Percentiles rank a stretch among this genome's conserved stretches.
These are phyloP conservation scores for Backusella australiensis DNA, from an alignment of 192 early-diverging fungal species.

Conservation along the genomic window DNA sequence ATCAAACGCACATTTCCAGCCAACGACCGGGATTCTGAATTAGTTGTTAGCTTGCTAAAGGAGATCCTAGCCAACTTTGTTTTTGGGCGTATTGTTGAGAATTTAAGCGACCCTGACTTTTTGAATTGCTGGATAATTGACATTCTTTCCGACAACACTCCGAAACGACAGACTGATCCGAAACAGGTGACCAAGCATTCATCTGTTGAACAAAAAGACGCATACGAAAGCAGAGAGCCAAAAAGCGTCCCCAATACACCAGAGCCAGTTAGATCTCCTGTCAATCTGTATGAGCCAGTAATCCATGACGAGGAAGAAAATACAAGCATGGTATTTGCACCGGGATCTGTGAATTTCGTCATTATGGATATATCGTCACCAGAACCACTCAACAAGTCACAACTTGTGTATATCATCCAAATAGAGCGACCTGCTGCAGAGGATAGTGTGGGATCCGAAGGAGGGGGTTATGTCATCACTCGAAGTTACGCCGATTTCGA, in stretches of 20 bases:
- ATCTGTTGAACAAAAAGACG: conserved; percentile 21
- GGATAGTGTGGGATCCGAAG: conserved; percentile 22
- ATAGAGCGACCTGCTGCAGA: conserved; percentile 30
- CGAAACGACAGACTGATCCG: neutral
- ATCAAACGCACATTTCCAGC: conserved; percentile 41
- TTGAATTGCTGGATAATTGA: conserved; percentile 52
- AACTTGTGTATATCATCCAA: conserved; percentile 27
- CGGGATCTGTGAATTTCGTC: conserved; percentile 21
- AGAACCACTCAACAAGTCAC: neutral
- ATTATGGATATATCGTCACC: conserved; percentile 26
- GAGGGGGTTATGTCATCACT: conserved; percentile 36
- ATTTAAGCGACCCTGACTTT: conserved; percentile 52
- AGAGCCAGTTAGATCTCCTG: conserved; percentile 1
- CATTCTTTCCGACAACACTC: conserved; percentile 32
- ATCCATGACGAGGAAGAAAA: neutral
- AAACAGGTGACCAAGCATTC: conserved; percentile 11
- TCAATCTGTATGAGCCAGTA: neutral
- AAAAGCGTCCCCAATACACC: conserved; percentile 3
- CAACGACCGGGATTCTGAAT: conserved; percentile 36
- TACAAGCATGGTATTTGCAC: conserved; percentile 5
- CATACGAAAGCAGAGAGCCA: conserved; percentile 24
- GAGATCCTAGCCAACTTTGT: conserved; percentile 50
- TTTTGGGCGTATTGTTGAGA: conserved; percentile 41
- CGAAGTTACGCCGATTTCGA: conserved; percentile 31
- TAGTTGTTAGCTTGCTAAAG: conserved; percentile 45